Evolutionary conservation across 2,329 filamentous ascomycete genomes (phyloP).

Genomic region (Sporothrix dimorphospora): DNA sequence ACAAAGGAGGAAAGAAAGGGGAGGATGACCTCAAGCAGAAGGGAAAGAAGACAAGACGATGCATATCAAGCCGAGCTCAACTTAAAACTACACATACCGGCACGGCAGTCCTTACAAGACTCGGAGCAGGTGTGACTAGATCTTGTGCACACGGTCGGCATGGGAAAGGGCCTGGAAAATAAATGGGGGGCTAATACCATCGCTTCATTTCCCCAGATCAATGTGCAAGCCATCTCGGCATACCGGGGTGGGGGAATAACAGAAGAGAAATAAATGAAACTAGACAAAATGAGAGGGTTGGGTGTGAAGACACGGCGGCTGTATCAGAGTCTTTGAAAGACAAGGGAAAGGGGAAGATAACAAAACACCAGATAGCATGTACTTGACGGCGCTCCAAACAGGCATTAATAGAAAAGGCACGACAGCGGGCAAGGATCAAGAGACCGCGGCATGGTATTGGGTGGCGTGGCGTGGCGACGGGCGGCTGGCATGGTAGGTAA

Average conservation of each 20-base stretch:
- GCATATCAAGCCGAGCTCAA: not conserved
- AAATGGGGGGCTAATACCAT: not conserved
- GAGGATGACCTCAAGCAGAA: not conserved
- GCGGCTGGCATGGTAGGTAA: not conserved
- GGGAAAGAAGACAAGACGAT: not conserved
- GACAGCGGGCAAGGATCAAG: not conserved
- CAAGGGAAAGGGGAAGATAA: not conserved
- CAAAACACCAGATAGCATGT: not conserved
- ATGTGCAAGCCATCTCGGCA: constrained; percentile 7
- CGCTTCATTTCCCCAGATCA: constrained; percentile 1
- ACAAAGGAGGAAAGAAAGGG: not conserved
- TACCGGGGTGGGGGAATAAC: not conserved
- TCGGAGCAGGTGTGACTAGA: not conserved
- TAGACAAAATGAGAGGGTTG: not conserved
- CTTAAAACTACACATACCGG: not conserved
- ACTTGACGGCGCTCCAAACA: not conserved
- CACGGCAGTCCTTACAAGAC: not conserved
- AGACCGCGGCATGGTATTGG: not conserved
- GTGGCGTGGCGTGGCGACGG: constrained; percentile 2
- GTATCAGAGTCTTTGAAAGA: not conserved
- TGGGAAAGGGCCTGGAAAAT: not conserved
- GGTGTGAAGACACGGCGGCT: not conserved
- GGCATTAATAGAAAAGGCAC: not conserved
- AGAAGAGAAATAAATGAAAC: not conserved
- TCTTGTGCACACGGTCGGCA: not conserved